Base-by-base conservation (phyloP, 2,329 filamentous ascomycete species). In the Verticillium nubilum region DNA sequence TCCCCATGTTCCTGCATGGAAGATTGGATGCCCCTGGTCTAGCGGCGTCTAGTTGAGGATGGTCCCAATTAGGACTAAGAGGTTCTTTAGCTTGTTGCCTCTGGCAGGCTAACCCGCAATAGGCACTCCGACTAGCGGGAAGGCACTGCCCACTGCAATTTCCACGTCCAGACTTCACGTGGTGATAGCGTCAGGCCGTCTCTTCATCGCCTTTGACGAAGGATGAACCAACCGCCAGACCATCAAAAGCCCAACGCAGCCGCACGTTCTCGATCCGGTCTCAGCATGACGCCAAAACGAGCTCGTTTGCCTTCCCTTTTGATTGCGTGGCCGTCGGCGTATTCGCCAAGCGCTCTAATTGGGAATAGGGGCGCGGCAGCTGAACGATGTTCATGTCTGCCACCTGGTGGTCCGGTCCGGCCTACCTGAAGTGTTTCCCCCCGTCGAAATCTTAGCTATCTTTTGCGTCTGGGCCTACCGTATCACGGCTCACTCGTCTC, bases 1-100 rank as follows among this genome's bases (percentile, higher is more conserved):
- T 56, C 54, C 54, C 54, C 54, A 56, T 37, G 54, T 56, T 56
- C 54, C 54, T 56, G 54, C 54, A 56, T 56, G 42, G 33, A 56
- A 37, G 42, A 56, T 47, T 37, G 54, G 23, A 25, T 37, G 42
- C 54, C 54, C 54, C 54, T 56, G 54, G 37, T 56, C 54, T 56
- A 56, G 54, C 54, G 54, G 15, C 54, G 33, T n/a, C 54, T 13
- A 25, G 19, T 13, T 9, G 12, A 10, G 42, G 42, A 19, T 15
- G n/a, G 4, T 23, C 42, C 19, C 42, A 7, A 23, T 50, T 23
- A 4, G 42, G 42, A 12, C 19, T 50, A 50, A 37, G 15, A 13
- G 3, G 10, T 23, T 12, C 19, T 2, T n/a, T 23, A 26, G n/a
- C 42, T n/a, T 19, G 9, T 5, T 13, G n/a, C 42, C 4, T 5